A percentile compares a stretch with the other conserved stretches of the same genome.
Evolutionary conservation across 305 asterid species (phyloP).

Genomic region (Fraxinus nigra): DNA sequence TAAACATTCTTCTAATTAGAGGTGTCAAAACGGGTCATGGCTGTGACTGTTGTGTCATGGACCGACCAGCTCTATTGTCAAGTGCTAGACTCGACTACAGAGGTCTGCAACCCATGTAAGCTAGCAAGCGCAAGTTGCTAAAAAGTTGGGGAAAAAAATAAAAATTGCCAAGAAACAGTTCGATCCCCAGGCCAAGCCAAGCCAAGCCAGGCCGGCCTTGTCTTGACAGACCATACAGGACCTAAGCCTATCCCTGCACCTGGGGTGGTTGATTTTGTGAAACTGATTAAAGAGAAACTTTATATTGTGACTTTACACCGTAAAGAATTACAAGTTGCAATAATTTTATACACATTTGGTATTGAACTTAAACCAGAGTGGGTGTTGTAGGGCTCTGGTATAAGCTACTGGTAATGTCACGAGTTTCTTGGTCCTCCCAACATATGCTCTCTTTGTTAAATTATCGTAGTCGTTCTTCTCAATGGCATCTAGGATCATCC

Average conservation of each 20-base stretch:
- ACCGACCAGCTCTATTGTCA: not conserved
- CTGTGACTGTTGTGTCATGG: not conserved
- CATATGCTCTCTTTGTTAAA: conserved; percentile 71
- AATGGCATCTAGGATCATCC: conserved; percentile 66
- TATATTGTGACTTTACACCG: not conserved
- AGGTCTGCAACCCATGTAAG: not conserved
- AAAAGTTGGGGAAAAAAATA: too few relatives aligned
- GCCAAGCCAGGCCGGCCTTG: too few relatives aligned
- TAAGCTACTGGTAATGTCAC: conserved; percentile 65
- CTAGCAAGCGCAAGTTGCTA: not conserved
- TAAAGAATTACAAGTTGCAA: not conserved
- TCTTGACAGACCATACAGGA: not conserved
- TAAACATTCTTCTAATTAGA: not conserved
- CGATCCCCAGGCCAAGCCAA: not conserved
- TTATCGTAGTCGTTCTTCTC: conserved; percentile 68
- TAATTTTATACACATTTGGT: conserved; percentile 2
- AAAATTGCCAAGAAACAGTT: not conserved
- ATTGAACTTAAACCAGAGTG: conserved; percentile 23
- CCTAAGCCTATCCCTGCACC: not conserved
- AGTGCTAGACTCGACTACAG: not conserved
- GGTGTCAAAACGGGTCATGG: not conserved
- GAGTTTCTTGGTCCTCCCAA: conserved; percentile 58
- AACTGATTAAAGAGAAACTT: not conserved
- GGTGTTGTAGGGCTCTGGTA: conserved; percentile 50
- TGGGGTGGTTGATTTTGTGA: not conserved